A percentile compares a stretch with the other conserved stretches of the same genome.
Conservation (phyloP, 2,329 filamentous ascomycete species). For the Escovopsis weberi region DNA sequence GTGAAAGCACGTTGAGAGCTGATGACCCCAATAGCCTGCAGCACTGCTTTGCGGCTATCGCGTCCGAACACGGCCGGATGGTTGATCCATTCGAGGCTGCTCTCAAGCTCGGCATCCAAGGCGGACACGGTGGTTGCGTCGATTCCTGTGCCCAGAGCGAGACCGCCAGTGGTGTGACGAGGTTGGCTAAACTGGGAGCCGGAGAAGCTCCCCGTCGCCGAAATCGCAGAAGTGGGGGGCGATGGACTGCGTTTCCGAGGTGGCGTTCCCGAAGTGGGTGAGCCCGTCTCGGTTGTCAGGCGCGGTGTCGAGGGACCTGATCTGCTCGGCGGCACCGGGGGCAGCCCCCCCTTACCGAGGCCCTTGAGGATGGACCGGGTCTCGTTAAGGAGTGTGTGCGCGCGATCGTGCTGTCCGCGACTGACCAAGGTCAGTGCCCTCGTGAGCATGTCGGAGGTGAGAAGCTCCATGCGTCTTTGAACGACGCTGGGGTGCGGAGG, state of each 20-base stretch:
- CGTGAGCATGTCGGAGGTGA: conserved; percentile 96
- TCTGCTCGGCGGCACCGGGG: conserved; percentile 58
- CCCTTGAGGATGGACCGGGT: conserved; percentile 92
- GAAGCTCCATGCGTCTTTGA: conserved; percentile 89
- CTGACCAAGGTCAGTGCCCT: conserved; percentile 82
- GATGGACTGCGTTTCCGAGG: conserved; percentile 43
- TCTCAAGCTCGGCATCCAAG: conserved; percentile 80
- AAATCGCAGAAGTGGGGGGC: conserved; percentile 34
- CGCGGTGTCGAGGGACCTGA: conserved; percentile 37
- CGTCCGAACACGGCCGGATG: conserved; percentile 90
- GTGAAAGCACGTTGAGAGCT: conserved; percentile 89
- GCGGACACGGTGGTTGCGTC: conserved; percentile 70
- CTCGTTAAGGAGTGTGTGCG: conserved; percentile 81
- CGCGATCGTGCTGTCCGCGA: conserved; percentile 82
- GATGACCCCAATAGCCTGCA: conserved; percentile 94
- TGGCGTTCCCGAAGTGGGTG: conserved; percentile 32
- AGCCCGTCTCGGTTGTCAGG: conserved; percentile 24
- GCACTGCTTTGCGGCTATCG: conserved; percentile 85
- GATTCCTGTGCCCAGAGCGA: conserved; percentile 56
- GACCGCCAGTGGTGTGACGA: conserved; percentile 27
- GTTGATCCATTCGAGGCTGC: conserved; percentile 90
- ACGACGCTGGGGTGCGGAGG: conserved; percentile 91
- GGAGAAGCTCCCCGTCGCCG: conserved; percentile 26
- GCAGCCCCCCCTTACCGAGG: conserved; percentile 84
- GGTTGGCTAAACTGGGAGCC: conserved; percentile 31